These are phyloP conservation scores for Ogataea kodamae DNA, from an alignment of 805 yeast genomes.

Conservation along the genomic window DNA sequence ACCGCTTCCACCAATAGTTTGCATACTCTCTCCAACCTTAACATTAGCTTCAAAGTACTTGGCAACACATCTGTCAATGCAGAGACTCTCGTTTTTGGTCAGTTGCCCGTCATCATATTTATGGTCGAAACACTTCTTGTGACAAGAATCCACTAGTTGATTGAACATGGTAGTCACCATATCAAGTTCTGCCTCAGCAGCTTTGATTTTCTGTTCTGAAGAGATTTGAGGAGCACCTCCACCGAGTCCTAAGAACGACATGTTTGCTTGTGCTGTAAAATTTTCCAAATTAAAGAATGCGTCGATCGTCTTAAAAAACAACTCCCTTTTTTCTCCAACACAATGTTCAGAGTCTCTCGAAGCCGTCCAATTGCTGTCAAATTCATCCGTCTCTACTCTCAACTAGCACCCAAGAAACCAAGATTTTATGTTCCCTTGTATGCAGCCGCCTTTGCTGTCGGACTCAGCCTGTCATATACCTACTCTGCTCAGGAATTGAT, in stretches of 20 bases:
- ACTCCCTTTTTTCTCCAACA: constrained; percentile 1
- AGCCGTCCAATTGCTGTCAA: constrained; percentile 4
- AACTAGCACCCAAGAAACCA: background rate
- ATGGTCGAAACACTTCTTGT: constrained; percentile 73
- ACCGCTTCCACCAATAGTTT: constrained; percentile 36
- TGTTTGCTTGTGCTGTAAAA: constrained; percentile 25
- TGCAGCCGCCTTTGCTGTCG: constrained; percentile 23
- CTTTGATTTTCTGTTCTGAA: constrained; percentile 72
- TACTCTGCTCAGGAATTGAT: constrained; percentile 29
- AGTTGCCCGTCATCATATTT: constrained; percentile 70
- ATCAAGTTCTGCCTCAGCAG: constrained; percentile 96
- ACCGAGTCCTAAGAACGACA: constrained; percentile 77
- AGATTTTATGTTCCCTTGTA: constrained; percentile 1
- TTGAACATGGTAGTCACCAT: constrained; percentile 98
- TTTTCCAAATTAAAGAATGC: constrained; percentile 6
- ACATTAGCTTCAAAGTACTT: constrained; percentile 93
- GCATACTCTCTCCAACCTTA: constrained; percentile 77
- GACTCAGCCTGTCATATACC: constrained; percentile 26
- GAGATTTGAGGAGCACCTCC: constrained; percentile 69
- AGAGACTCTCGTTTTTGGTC: constrained; percentile 74
- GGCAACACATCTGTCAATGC: constrained; percentile 94
- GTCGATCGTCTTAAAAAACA: constrained; percentile 7
- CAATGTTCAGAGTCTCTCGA: constrained; percentile 3
- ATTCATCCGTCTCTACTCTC: constrained; percentile 3
- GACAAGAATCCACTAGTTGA: constrained; percentile 82